Evolutionary conservation across 345 rosid species (phyloP).

Genomic region (Arabis alpina): DNA sequence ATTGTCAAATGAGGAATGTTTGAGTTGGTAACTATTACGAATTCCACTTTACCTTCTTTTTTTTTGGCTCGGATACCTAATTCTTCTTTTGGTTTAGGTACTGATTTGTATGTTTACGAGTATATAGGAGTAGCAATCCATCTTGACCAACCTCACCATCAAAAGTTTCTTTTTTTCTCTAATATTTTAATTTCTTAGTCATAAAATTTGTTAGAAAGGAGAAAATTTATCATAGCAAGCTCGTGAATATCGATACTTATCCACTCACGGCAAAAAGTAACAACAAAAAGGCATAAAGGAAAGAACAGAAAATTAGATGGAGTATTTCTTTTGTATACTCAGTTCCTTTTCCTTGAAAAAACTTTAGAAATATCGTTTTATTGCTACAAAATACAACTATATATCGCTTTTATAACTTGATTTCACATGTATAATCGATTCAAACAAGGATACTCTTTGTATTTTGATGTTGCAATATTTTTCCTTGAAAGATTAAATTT

Average conservation of each 20-base stretch:
- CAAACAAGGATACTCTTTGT: neutral
- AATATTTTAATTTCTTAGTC: neutral
- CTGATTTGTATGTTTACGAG: constrained; percentile 27
- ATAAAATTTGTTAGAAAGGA: too few species aligned
- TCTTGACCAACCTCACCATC: constrained; percentile 42
- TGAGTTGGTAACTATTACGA: constrained; percentile 35
- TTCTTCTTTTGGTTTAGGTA: constrained; percentile 36
- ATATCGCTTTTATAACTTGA: too few species aligned
- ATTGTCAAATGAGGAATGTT: constrained; percentile 26
- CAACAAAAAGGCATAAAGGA: constrained; percentile 28
- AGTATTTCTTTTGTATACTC: constrained; percentile 29
- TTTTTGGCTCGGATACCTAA: neutral
- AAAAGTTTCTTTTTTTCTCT: neutral
- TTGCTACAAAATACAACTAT: too few species aligned
- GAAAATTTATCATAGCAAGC: too few species aligned
- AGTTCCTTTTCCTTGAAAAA: neutral
- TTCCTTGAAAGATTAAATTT: neutral
- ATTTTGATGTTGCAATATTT: neutral
- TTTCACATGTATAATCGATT: neutral
- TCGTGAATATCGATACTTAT: constrained; percentile 5
- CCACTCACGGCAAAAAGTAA: constrained; percentile 14
- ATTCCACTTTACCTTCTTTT: constrained; percentile 42
- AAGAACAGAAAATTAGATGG: constrained; percentile 20
- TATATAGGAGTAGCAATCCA: constrained; percentile 37
- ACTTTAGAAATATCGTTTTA: too few species aligned